These are phyloP conservation scores for Boletus hoseneyae DNA, from an alignment of 1,284 basidiomycete genomes.

Conservation along the genomic window DNA sequence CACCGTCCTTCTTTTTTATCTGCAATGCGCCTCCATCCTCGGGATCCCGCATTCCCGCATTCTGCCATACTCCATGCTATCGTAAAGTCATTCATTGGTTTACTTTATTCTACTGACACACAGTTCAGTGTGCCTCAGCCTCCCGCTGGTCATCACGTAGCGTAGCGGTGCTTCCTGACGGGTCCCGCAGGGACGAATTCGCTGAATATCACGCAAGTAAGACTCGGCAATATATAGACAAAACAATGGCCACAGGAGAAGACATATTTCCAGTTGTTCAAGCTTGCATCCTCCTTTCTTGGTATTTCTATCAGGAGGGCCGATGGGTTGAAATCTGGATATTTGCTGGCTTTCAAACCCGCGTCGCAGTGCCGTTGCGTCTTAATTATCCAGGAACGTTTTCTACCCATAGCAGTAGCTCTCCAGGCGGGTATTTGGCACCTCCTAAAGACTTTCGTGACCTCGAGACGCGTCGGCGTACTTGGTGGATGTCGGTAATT, in stretches of 20 bases:
- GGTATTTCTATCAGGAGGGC: constrained; percentile 86
- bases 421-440: constrained; percentile 73
- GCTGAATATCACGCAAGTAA: constrained; percentile 82
- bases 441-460: constrained; percentile 72
- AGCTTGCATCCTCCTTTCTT: constrained; percentile 77
- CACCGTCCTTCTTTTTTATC: constrained; percentile 76
- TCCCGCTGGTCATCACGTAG: constrained; percentile 76
- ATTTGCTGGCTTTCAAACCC: constrained; percentile 79
- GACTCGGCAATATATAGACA: constrained; percentile 79
- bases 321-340: constrained; percentile 90
- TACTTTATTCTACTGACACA: constrained; percentile 15
- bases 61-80: constrained; percentile 81
- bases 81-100: constrained; percentile 33
- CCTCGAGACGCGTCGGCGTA: constrained; percentile 69
- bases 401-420: constrained; percentile 59
- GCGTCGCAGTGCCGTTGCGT: constrained; percentile 77
- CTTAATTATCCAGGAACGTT: constrained; percentile 81
- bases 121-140: constrained; percentile 74
- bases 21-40: constrained; percentile 70
- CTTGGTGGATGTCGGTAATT: constrained; percentile 85
- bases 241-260: constrained; percentile 78
- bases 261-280: constrained; percentile 83
- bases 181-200: constrained; percentile 71
- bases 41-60: constrained; percentile 76
- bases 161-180: constrained; percentile 63